Base-by-base conservation (phyloP, 2,329 filamentous ascomycete genomes). In the Colletotrichum scovillei region DNA sequence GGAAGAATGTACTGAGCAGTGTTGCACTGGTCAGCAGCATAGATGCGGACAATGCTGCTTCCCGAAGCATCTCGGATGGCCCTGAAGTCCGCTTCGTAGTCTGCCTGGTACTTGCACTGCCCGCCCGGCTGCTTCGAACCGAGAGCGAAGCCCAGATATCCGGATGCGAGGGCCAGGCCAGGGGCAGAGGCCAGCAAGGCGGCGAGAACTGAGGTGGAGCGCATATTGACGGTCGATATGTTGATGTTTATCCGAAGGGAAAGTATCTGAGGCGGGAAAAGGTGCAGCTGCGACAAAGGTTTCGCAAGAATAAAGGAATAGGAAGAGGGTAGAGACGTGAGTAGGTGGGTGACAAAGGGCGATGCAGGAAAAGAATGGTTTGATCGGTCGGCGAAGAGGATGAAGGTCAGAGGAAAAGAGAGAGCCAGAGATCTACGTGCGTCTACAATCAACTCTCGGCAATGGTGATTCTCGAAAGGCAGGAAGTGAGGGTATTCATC, bases 61-160 rank as follows among this genome's bases (percentile, higher is more conserved):
- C 83, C 85, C 38, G 89, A 85, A 60, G 86, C 79, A 63, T 81
- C 79, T 76, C 86, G 86, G 78, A 94, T 86, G 63, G 88, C 87
- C 68, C 90, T 87, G 80, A 94, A 92, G 80, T 94, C 92, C 63
- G 83, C 84, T 77, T 90, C 87, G 81, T 92, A 94, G 81, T 94
- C 92, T 58, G 82, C 79, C 56, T 86, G 83, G 49, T 82, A 82
- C 83, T 94, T 94, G 88, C 92, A 94, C 38, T 73, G 68, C 55
- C 87, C 88, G 77, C 91, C 89, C 28, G 86, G 69, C 75, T 89
- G 89, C 80, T 92, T 91, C 77, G 91, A 89, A 73, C 92, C 92
- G 14, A 94, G 85, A 16, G 92, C 87, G 78, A 93, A 93, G 64
- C 92, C 92, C 73, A 93, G 77, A 19, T 78, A 80, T 9, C 83